phyloP scores from a whole-genome alignment of 345 rosid species.

The Carallia pectinifolia region DNA sequence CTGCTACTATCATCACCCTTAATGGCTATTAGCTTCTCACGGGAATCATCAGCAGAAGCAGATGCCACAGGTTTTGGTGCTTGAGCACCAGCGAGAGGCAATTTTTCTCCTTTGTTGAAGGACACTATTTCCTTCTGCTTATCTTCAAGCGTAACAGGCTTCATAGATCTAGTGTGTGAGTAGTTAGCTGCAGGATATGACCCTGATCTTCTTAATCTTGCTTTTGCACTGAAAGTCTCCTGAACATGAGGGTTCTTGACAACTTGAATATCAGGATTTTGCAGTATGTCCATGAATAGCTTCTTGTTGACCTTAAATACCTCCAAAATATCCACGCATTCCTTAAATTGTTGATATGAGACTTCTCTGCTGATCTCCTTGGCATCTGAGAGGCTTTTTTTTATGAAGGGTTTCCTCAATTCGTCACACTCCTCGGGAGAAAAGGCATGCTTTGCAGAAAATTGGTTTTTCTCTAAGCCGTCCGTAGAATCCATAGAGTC shows the following conservation, averaged over 20 bases:
- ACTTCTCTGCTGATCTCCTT: slow-evolving; percentile 18
- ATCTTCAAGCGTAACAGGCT: slow-evolving; percentile 60
- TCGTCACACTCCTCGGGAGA: slow-evolving; percentile 7
- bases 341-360: slow-evolving; percentile 41
- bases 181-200: slow-evolving; percentile 65
- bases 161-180: slow-evolving; percentile 24
- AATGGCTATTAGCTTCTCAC: slow-evolving; percentile 1
- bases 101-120: slow-evolving; percentile 34
- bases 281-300: slow-evolving; percentile 44
- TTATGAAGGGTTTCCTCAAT: slow-evolving; percentile 4
- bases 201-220: slow-evolving; percentile 60
- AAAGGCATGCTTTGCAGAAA: slow-evolving; percentile 14
- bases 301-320: slow-evolving; percentile 54
- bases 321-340: slow-evolving; percentile 60
- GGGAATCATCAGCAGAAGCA: slow-evolving; percentile 16
- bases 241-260: slow-evolving; percentile 31
- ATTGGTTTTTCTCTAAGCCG: slow-evolving; percentile 4
- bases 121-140: slow-evolving; percentile 77
- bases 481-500: not conserved
- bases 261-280: slow-evolving; percentile 39
- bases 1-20: slow-evolving; percentile 10
- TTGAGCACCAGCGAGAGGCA: slow-evolving; percentile 2
- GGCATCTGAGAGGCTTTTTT: slow-evolving; percentile 18
- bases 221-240: slow-evolving; percentile 25
- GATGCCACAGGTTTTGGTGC: slow-evolving; percentile 12